Conservation (phyloP, 225 moss, liverwort and hornwort genomes). For the Climacium dendroides region DNA sequence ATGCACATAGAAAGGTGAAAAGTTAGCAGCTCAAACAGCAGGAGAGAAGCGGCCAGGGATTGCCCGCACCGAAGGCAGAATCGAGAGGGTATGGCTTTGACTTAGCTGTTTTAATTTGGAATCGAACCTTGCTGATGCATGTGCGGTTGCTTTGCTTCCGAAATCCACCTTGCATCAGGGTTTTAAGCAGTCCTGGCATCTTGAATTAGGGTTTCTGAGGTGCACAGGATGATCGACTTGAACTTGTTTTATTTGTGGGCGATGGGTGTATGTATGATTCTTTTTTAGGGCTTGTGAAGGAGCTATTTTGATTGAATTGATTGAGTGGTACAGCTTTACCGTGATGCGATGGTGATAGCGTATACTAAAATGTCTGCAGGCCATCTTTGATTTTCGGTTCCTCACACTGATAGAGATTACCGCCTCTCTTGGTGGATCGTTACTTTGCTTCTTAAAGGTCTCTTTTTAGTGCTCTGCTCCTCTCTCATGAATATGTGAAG, state of each 20-base stretch:
- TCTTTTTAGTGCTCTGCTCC: background rate
- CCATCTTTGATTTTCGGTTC: constrained; percentile 39
- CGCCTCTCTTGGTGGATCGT: constrained; percentile 35
- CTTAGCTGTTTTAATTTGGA: background rate
- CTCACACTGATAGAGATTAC: constrained; percentile 34
- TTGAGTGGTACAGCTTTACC: background rate
- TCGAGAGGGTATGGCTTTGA: constrained; percentile 15
- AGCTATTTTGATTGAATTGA: background rate
- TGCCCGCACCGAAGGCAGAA: background rate
- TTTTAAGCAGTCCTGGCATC: background rate
- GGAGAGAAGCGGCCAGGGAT: background rate
- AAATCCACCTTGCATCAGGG: background rate
- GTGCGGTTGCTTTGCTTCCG: background rate
- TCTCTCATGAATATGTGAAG: background rate
- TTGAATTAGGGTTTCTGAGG: background rate
- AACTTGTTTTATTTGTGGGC: background rate
- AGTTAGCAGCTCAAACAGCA: background rate
- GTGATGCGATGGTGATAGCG: background rate
- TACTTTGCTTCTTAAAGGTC: constrained; percentile 47
- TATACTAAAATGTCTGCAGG: background rate
- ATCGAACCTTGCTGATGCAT: background rate
- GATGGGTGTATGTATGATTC: background rate
- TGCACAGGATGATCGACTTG: background rate
- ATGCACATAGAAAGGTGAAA: background rate
- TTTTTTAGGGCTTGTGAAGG: background rate